A percentile compares a stretch with the other conserved stretches of the same genome.
Conservation (phyloP, 2,329 filamentous ascomycete genomes). For the Paracoccidioides lutzii region DNA sequence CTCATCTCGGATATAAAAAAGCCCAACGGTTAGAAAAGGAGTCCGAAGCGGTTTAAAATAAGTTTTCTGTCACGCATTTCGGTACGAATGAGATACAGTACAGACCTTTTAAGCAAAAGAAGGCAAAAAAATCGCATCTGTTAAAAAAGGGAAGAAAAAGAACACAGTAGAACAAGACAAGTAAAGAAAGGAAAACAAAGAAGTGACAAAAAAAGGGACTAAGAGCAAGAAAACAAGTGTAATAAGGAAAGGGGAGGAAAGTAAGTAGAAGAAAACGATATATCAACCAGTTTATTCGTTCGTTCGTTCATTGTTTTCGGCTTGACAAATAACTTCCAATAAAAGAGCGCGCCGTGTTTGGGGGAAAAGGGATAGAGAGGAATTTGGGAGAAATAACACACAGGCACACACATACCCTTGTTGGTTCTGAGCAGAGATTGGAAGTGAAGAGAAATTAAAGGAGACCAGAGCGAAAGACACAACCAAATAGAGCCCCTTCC, state of each 20-base stretch:
- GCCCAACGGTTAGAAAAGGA: neutral
- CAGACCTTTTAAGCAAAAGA: neutral
- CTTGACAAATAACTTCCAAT: neutral
- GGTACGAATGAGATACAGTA: neutral
- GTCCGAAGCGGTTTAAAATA: too few species aligned
- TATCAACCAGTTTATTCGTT: neutral
- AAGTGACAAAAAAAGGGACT: conserved; percentile 9
- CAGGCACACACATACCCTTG: too few species aligned
- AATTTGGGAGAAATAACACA: too few species aligned
- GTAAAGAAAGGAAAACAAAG: neutral
- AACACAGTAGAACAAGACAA: too few species aligned
- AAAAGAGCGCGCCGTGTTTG: neutral
- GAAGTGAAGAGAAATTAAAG: neutral
- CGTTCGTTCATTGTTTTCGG: neutral
- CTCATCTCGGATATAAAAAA: too few species aligned
- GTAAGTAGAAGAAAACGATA: conserved; percentile 7
- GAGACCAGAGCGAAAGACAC: neutral
- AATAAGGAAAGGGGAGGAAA: conserved; percentile 9
- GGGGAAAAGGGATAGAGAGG: neutral
- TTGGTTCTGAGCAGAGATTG: neutral
- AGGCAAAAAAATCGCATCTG: too few species aligned
- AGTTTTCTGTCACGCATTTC: neutral
- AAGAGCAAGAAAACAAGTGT: neutral
- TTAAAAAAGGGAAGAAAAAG: too few species aligned
- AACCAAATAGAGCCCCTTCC: too few species aligned